These are phyloP conservation scores for Maudiozyma turicensis DNA, from an alignment of 805 yeast genomes.

Conservation along the genomic window DNA sequence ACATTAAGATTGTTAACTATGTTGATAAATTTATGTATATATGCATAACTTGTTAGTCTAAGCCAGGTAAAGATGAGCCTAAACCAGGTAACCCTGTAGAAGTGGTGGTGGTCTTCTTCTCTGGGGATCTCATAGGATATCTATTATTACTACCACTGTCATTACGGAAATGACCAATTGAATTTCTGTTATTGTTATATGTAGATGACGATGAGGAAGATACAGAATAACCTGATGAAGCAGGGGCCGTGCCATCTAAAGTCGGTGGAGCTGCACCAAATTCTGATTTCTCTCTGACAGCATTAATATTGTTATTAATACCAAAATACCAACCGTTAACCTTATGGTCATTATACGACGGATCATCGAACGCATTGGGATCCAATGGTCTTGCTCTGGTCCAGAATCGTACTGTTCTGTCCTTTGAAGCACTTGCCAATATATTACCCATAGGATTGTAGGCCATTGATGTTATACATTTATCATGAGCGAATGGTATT, in stretches of 20 bases:
- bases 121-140: neutral
- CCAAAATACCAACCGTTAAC: slow-evolving; percentile 48
- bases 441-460: slow-evolving; percentile 94
- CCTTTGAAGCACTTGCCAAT: slow-evolving; percentile 87
- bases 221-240: neutral
- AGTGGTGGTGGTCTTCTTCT: neutral
- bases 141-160: neutral
- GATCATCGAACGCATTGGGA: slow-evolving; percentile 70
- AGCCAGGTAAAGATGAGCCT: slow-evolving; percentile 2
- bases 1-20: no score
- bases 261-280: slow-evolving; percentile 28
- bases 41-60: neutral
- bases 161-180: neutral
- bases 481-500: slow-evolving; percentile 90
- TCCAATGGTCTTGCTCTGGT: slow-evolving; percentile 86
- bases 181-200: neutral
- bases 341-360: slow-evolving; percentile 62
- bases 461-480: slow-evolving; percentile 80
- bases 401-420: slow-evolving; percentile 90
- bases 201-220: neutral
- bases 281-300: slow-evolving; percentile 27
- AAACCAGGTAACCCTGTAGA: neutral
- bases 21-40: no score
- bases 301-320: slow-evolving; percentile 30
- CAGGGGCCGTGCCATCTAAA: neutral